Base-by-base conservation (phyloP, 2,329 filamentous ascomycete species). In the Xylaria sp. region DNA sequence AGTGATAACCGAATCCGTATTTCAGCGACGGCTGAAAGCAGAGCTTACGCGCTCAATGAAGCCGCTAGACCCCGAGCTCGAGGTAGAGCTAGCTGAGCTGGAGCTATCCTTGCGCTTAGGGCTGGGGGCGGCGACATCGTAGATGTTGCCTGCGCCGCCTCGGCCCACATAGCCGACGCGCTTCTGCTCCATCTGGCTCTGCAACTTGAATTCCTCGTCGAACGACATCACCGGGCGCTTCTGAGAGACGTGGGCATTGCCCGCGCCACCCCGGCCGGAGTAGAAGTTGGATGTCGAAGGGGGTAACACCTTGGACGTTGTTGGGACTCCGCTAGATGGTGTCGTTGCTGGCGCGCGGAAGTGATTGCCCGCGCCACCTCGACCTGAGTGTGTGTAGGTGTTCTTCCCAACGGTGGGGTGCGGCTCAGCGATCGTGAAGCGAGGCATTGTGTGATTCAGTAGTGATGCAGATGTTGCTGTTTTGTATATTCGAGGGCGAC, bases 191-290 rank as follows among this genome's bases (percentile, higher is more conserved):
- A 87, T 81, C 66, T 85, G 81, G 74, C 84, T 83, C 75, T 87
- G 85, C 71, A 85, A 84, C 73, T 84, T 80, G 74, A 88, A 86
- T 78, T 91, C 89, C 81, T 91, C 89, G 78, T 91, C 89, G 80
- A 92, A 92, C 68, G 84, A 86, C 80, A 91, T 85, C 74, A 87
- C 85, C 75, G 86, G 84, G 58, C 87, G 84, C 77, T 88, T 82
- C 63, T 81, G 78, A 62, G 84, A 79, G 53, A 81, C 76, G 79
- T 85, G 85, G 71, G 88, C 84, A 81, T 92, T 92, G 75, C 90
- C 90, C 2, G 89, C 89, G 66, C 90, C 90, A 73, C 90, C 90
- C 66, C 90, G 88, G 74, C 90, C 90, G 12, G 86, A 86, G 81
- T 89, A 87, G 84, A 91, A 91, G 81, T 85, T 84, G 68, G 82